Base-by-base conservation (phyloP, 116 monocot genomes). In the Zostera marina region DNA sequence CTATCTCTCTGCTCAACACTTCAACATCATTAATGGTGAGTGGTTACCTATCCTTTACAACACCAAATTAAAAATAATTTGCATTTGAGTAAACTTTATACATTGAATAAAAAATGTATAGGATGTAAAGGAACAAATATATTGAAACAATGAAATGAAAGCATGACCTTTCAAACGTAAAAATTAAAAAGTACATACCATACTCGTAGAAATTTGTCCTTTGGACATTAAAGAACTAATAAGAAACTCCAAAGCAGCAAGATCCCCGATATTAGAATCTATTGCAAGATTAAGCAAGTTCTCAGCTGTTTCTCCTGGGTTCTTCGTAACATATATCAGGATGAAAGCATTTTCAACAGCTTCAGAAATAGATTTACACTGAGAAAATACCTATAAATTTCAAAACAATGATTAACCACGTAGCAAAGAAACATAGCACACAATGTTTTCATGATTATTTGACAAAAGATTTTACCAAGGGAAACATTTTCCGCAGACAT, bases 291-390 rank as follows among this genome's bases (percentile, higher is more conserved):
- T 79, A 54, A 91, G 57, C 47, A 99, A 70, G 73, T 81, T 86
- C 58, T 59, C 70, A 38, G 79, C 99, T 45, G 99, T 99, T 73
- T 99, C 87, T 8, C 64, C 63, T 25, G 99, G 75, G 65, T 41
- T 79, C 46, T 87, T 99, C 48, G 66, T 74, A 52, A 87, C 66
- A 38, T 99, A 99, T 63, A 99, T 81, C 32, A 80, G 78, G 22
- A 91, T 66, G 56, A 91, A 91, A 75, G 99, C 91, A 77, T 73
- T 81, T 70, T 91, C 91, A 62, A 99, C 99, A 24, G 87, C 87
- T 77, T 99, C 99, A 75, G 79, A 77, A 8, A 99, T 91, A 41
- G 91, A 83, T 57, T 99, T 99, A 43, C 87, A 91, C 70, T 79
- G 87, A 3, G 99, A 99, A 70, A 99, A 91, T 41, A 85, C 81